These are phyloP conservation scores for Spathaspora passalidarum DNA, from an alignment of 805 yeast genomes.

Conservation along the genomic window DNA sequence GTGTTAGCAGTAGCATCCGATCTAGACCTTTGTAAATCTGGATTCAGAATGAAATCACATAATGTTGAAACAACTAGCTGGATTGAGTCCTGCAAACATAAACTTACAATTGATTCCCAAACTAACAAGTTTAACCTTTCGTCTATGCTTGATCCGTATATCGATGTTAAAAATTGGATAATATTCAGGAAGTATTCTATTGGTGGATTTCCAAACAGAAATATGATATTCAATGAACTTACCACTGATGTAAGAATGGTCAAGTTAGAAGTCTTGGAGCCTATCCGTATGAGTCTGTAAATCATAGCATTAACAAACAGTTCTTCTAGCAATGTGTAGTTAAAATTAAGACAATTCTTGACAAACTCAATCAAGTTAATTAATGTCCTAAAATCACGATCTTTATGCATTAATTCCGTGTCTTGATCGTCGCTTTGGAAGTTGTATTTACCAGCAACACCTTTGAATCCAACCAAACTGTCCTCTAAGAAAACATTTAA, in stretches of 20 bases:
- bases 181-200: slow-evolving; percentile 29
- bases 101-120: slow-evolving; percentile 36
- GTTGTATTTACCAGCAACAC: slow-evolving; percentile 8
- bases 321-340: slow-evolving; percentile 44
- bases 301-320: slow-evolving; percentile 28
- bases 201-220: slow-evolving; percentile 49
- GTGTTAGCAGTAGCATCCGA: slow-evolving; percentile 2
- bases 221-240: slow-evolving; percentile 40
- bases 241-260: slow-evolving; percentile 37
- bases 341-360: slow-evolving; percentile 46
- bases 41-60: slow-evolving; percentile 19
- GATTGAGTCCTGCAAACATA: slow-evolving; percentile 38
- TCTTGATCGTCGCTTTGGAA: slow-evolving; percentile 5
- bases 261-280: slow-evolving; percentile 36
- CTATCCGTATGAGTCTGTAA: slow-evolving; percentile 31
- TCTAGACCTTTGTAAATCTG: slow-evolving; percentile 16
- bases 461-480: slow-evolving; percentile 12
- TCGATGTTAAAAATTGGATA: slow-evolving; percentile 46
- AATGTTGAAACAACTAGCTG: slow-evolving; percentile 17
- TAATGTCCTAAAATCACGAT: slow-evolving; percentile 13
- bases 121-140: slow-evolving; percentile 30
- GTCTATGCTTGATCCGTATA: slow-evolving; percentile 28
- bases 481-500: slow-evolving; percentile 16
- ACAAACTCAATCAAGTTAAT: slow-evolving; percentile 29
- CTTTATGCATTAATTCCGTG: slow-evolving; percentile 5